These are phyloP conservation scores for Colletotrichum ledebouriae DNA, from an alignment of 2,329 filamentous ascomycete species.

Conservation along the genomic window DNA sequence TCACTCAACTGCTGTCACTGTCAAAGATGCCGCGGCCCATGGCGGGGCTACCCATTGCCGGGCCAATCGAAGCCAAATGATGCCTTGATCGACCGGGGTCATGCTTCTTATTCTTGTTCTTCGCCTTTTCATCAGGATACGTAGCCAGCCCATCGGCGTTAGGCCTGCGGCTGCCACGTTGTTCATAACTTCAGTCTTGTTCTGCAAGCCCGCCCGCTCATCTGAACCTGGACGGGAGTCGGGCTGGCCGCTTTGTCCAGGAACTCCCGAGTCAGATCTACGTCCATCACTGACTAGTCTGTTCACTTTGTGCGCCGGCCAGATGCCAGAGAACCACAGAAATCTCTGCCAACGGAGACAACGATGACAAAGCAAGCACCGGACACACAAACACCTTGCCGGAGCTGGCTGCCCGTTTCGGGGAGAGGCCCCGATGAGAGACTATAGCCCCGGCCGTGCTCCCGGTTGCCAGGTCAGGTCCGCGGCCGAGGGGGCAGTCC, in stretches of 20 bases:
- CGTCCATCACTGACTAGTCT: slow-evolving; percentile 19
- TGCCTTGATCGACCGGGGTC: background rate
- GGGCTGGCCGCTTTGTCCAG: slow-evolving; percentile 2
- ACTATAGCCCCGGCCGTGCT: slow-evolving; percentile 14
- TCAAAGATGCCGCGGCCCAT: slow-evolving; percentile 37
- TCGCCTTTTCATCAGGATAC: background rate
- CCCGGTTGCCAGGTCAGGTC: slow-evolving; percentile 27
- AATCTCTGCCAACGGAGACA: slow-evolving; percentile 24
- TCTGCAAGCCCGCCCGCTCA: background rate
- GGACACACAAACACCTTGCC: background rate
- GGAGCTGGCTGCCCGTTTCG: slow-evolving; percentile 27
- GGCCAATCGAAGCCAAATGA: slow-evolving; percentile 13
- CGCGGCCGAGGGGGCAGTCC: slow-evolving; percentile 31
- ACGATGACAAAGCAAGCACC: slow-evolving; percentile 35
- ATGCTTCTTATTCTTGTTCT: background rate
- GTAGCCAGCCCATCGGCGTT: slow-evolving; percentile 18
- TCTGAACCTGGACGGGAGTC: background rate
- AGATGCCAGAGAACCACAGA: background rate
- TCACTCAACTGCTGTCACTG: slow-evolving; percentile 17
- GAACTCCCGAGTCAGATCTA: slow-evolving; percentile 32
- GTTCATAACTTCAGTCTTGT: background rate
- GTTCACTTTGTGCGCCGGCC: background rate
- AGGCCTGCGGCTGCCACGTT: slow-evolving; percentile 2
- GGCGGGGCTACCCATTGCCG: slow-evolving; percentile 14
- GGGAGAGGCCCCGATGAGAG: background rate